A percentile compares a stretch with the other conserved stretches of the same genome.
phyloP scores from a whole-genome alignment of 2,329 filamentous ascomycete genomes.

The Fusarium hostae region DNA sequence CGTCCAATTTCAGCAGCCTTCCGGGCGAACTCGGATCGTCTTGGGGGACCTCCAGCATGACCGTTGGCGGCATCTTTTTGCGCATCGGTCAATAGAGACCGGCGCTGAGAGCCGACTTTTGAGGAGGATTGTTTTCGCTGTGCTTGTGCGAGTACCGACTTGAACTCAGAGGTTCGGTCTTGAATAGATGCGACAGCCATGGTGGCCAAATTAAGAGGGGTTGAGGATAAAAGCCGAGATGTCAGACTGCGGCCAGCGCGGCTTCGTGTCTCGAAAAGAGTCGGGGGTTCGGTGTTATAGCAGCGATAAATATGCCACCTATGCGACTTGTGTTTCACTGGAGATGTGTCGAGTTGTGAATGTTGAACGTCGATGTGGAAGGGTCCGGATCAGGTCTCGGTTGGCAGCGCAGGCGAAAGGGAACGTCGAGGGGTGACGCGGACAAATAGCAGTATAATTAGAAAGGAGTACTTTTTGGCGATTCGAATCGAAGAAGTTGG shows the following conservation, averaged over 20 bases:
- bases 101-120: slow-evolving; percentile 82
- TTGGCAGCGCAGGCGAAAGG: slow-evolving; percentile 19
- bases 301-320: slow-evolving; percentile 11
- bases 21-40: slow-evolving; percentile 90
- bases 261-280: slow-evolving; percentile 39
- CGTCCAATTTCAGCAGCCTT: slow-evolving; percentile 91
- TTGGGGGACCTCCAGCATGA: slow-evolving; percentile 57
- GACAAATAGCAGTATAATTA: slow-evolving; percentile 36
- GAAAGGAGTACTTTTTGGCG: slow-evolving; percentile 17
- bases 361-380: slow-evolving; percentile 18
- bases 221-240: slow-evolving; percentile 30
- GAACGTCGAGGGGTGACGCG: slow-evolving; percentile 22
- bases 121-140: slow-evolving; percentile 81
- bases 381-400: slow-evolving; percentile 30
- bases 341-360: slow-evolving; percentile 4
- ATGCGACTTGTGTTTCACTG: slow-evolving; percentile 15
- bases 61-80: slow-evolving; percentile 74
- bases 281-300: not conserved
- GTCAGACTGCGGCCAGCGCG: slow-evolving; percentile 51
- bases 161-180: slow-evolving; percentile 96
- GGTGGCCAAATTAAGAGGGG: slow-evolving; percentile 38
- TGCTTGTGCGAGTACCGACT: slow-evolving; percentile 86
- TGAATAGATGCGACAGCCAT: slow-evolving; percentile 85
- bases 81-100: slow-evolving; percentile 79
- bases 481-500: slow-evolving; percentile 1